These are phyloP conservation scores for Salix caprea DNA, from an alignment of 345 rosid genomes.

Conservation along the genomic window DNA sequence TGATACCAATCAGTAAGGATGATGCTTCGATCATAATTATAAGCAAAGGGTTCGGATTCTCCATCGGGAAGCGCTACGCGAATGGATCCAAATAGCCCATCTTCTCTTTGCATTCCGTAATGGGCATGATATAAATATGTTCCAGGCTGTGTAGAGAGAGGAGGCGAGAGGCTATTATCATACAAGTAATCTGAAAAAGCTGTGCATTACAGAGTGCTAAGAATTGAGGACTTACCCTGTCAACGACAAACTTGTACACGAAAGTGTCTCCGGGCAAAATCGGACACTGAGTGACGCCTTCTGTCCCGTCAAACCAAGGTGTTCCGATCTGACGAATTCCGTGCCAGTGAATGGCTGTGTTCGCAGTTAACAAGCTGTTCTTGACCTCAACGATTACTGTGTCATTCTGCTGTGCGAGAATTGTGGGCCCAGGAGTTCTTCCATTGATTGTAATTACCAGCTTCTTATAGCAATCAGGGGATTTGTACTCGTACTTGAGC, in stretches of 20 bases:
- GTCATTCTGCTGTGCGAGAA: constrained; percentile 58
- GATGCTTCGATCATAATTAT: constrained; percentile 57
- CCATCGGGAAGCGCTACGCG: constrained; percentile 42
- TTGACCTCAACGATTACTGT: constrained; percentile 63
- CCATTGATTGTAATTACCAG: constrained; percentile 65
- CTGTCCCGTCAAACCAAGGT: constrained; percentile 74
- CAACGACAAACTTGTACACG: constrained; percentile 57
- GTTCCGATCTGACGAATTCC: constrained; percentile 77
- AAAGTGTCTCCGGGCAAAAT: constrained; percentile 64
- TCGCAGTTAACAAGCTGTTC: constrained; percentile 57
- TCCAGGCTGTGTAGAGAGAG: constrained; percentile 47
- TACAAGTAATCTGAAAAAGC: too few species aligned
- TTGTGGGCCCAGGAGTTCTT: constrained; percentile 56
- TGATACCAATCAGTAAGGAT: constrained; percentile 79
- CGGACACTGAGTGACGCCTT: constrained; percentile 71
- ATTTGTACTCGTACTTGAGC: constrained; percentile 57
- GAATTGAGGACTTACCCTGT: constrained; percentile 39
- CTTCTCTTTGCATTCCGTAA: constrained; percentile 75
- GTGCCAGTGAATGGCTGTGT: constrained; percentile 71
- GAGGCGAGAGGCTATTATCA: not conserved
- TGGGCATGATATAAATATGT: constrained; percentile 75
- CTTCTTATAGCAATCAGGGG: constrained; percentile 61
- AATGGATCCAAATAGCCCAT: constrained; percentile 67
- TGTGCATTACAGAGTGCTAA: not conserved
- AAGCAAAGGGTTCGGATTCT: constrained; percentile 53